Evolutionary conservation across 257 asterid species (phyloP).

Genomic region (Nicotiana tomentosiformis): DNA sequence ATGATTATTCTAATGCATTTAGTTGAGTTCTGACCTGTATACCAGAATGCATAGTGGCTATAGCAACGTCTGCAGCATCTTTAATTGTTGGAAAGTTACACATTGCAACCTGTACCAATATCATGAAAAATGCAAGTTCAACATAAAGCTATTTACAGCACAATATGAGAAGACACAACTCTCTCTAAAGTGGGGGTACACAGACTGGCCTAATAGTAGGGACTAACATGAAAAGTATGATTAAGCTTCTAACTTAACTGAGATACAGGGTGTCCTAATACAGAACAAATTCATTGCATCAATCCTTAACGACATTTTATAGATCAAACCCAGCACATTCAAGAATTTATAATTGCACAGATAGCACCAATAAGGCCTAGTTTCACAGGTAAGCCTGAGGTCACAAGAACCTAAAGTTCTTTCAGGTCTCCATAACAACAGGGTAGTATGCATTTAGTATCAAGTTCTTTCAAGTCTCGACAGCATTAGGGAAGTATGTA

Average conservation of each 20-base stretch:
- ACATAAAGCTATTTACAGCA: neutral
- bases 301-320: neutral
- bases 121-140: neutral
- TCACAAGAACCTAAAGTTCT: neutral
- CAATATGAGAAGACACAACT: neutral
- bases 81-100: constrained; percentile 91
- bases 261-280: neutral
- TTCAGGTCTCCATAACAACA: neutral
- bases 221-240: neutral
- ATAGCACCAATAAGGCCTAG: neutral
- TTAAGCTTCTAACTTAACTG: neutral
- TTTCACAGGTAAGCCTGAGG: neutral
- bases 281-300: neutral
- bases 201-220: neutral
- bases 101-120: constrained; percentile 72
- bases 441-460: neutral
- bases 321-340: neutral
- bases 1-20: neutral
- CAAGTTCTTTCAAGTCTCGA: neutral
- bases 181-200: neutral
- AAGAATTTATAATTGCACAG: neutral
- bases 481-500: neutral
- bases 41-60: constrained; percentile 85
- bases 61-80: constrained; percentile 99
- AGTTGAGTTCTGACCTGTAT: constrained; percentile 58